Percentiles rank a stretch among this genome's conserved stretches.
phyloP scores from a whole-genome alignment of 148 eudicot species.

The Nyssa sinensis region DNA sequence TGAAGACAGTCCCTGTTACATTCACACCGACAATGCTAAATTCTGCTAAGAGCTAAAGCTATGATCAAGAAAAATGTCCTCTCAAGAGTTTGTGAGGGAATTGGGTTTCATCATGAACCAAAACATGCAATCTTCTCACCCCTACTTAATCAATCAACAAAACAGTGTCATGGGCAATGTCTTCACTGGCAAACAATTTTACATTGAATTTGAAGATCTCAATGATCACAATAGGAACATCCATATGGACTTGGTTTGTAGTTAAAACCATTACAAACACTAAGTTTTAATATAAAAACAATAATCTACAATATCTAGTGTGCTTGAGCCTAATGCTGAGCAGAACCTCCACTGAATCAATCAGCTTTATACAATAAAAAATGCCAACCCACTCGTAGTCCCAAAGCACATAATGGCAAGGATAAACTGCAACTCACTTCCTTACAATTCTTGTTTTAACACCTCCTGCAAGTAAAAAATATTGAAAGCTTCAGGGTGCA shows the following conservation, averaged over 20 bases:
- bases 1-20: neutral
- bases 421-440: conserved; percentile 33
- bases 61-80: neutral
- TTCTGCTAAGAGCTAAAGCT: too few species aligned
- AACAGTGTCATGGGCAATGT: neutral
- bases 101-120: neutral
- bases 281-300: neutral
- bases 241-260: neutral
- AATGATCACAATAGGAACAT: conserved; percentile 1
- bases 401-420: neutral
- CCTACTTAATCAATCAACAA: neutral
- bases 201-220: neutral
- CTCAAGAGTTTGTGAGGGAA: neutral
- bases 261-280: neutral
- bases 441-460: conserved; percentile 66
- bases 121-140: too few species aligned
- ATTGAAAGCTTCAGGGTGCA: conserved; percentile 9
- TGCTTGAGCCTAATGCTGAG: neutral
- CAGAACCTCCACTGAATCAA: conserved; percentile 2
- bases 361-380: neutral
- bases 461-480: conserved; percentile 51
- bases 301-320: conserved; percentile 3
- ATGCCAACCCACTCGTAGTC: neutral
- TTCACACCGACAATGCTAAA: neutral
- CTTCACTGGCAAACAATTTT: conserved; percentile 5